Evolutionary conservation across 2,329 filamentous ascomycete species (phyloP), one percentile per base, ranked within the genome.

Genomic region (Dothidotthia symphoricarpi): DNA sequence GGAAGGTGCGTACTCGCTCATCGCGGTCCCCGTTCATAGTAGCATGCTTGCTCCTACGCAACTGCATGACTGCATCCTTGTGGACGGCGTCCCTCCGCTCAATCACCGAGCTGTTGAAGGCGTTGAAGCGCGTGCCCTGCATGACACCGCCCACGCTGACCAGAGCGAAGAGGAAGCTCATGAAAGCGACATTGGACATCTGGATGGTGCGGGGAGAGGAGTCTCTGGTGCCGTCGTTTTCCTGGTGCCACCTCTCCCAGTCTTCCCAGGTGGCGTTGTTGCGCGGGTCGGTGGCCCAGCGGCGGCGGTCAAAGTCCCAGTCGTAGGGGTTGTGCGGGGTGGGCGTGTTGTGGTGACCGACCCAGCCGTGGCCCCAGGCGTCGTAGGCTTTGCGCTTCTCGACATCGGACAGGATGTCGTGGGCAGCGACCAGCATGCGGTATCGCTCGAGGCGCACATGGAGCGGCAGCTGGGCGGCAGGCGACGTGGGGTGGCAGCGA

Each of bases 201-300:
- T 82, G 86, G 35, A 82, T 53, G 77, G 77, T 47, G 61, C 63
- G 49, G 56, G 57, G 57, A 51, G 69, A 48, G 36, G 68, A 70
- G 47, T 64, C 64, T 57, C 66, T 55, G 33, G 41, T 42, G 12
- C 47, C 43, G 41, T 61, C 49, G 16, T 60, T 62, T 22, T 53
- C 52, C 16, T 50, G 39, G 43, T 67, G 63, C 66, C 67, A 70
- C 29, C 76, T 76, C 70, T 95, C 88, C 90, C 90, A 96, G 64
- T 98, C 93, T 64, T 98, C 93, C 93, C 93, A 98, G 0, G 93
- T 97, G 1, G 88, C 93, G 64, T 97, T 97, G 53, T 72, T 65
- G 32, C 83, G 78, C 3, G 75, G 63, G 61, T 70, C 55, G 58
- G 61, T 45, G 50, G 58, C 34, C 68, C 67, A 56, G 47, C 59